These are phyloP conservation scores for Didymella arachidicola DNA, from an alignment of 2,329 filamentous ascomycete species.

Conservation along the genomic window DNA sequence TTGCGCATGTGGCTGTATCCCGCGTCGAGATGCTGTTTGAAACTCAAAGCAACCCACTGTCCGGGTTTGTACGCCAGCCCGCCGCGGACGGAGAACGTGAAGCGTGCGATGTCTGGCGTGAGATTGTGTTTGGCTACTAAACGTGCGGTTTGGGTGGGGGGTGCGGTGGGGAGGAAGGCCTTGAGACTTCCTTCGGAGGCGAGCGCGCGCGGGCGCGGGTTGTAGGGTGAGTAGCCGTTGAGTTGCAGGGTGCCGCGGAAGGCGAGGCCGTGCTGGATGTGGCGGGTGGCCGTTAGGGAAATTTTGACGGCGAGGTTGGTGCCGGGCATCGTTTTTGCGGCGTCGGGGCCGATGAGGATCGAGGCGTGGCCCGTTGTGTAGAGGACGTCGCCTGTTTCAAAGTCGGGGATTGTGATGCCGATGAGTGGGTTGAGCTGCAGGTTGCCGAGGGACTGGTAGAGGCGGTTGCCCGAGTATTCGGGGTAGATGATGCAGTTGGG, in stretches of 20 bases:
- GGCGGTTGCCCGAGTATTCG: slow-evolving; percentile 83
- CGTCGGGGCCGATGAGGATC: slow-evolving; percentile 70
- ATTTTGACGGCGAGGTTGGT: slow-evolving; percentile 78
- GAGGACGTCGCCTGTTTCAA: slow-evolving; percentile 73
- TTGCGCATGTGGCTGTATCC: slow-evolving; percentile 88
- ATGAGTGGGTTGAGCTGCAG: slow-evolving; percentile 70
- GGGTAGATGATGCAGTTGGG: slow-evolving; percentile 75
- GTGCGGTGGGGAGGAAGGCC: slow-evolving; percentile 17
- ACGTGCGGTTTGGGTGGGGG: slow-evolving; percentile 55
- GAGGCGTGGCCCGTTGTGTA: slow-evolving; percentile 75
- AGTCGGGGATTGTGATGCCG: slow-evolving; percentile 77
- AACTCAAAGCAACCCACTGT: slow-evolving; percentile 80
- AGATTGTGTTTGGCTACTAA: slow-evolving; percentile 67
- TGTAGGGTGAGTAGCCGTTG: slow-evolving; percentile 76
- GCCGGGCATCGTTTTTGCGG: slow-evolving; percentile 68
- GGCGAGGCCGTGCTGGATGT: slow-evolving; percentile 70
- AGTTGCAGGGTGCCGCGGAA: slow-evolving; percentile 70
- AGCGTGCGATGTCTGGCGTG: slow-evolving; percentile 72
- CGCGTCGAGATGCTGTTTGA: slow-evolving; percentile 70
- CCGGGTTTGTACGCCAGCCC: slow-evolving; percentile 67
- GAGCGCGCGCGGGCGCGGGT: slow-evolving; percentile 74
- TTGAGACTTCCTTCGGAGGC: slow-evolving; percentile 61
- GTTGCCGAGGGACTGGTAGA: slow-evolving; percentile 87
- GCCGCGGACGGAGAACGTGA: slow-evolving; percentile 62
- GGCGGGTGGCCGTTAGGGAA: slow-evolving; percentile 65